These are phyloP conservation scores for Sugiyamaella pinicola DNA, from an alignment of 1,139 yeast genomes.

Conservation along the genomic window DNA sequence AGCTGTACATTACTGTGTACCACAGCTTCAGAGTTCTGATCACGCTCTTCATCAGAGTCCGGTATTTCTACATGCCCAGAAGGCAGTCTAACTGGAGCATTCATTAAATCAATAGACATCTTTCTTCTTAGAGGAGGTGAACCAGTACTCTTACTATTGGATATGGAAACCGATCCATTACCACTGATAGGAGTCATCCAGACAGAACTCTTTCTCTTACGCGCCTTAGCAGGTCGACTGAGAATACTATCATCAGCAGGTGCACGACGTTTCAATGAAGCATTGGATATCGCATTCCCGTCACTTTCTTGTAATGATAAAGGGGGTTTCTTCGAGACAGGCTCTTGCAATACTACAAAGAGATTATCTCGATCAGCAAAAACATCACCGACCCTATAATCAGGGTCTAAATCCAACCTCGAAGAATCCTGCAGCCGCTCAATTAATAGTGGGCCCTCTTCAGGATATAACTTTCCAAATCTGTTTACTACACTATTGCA, in stretches of 20 bases:
- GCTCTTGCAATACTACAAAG: slow-evolving; percentile 26
- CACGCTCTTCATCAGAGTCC: slow-evolving; percentile 9
- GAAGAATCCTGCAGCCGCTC: slow-evolving; percentile 63
- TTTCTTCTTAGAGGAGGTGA: slow-evolving; percentile 5
- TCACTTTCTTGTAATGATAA: background rate
- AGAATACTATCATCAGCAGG: slow-evolving; percentile 3
- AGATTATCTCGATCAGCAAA: slow-evolving; percentile 59
- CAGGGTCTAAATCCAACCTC: slow-evolving; percentile 77
- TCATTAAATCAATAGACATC: slow-evolving; percentile 15
- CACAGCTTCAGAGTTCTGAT: background rate
- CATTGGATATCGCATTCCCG: slow-evolving; percentile 3
- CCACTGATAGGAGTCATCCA: slow-evolving; percentile 25
- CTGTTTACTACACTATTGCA: slow-evolving; percentile 54
- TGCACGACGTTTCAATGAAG: slow-evolving; percentile 1
- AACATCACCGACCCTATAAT: slow-evolving; percentile 62
- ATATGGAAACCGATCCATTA: background rate
- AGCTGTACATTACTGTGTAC: too few relatives aligned
- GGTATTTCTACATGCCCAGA: slow-evolving; percentile 1
- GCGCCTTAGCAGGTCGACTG: slow-evolving; percentile 16
- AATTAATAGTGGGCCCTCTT: slow-evolving; percentile 53
- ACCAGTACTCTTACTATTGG: background rate
- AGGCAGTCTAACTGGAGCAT: background rate
- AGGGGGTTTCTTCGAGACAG: slow-evolving; percentile 5
- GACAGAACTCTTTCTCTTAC: slow-evolving; percentile 26
- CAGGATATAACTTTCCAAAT: slow-evolving; percentile 64